Evolutionary conservation across 768 basidiomycete species (phyloP), one percentile per base, ranked within the genome.

Genomic region (Paxillus rubicundulus): DNA sequence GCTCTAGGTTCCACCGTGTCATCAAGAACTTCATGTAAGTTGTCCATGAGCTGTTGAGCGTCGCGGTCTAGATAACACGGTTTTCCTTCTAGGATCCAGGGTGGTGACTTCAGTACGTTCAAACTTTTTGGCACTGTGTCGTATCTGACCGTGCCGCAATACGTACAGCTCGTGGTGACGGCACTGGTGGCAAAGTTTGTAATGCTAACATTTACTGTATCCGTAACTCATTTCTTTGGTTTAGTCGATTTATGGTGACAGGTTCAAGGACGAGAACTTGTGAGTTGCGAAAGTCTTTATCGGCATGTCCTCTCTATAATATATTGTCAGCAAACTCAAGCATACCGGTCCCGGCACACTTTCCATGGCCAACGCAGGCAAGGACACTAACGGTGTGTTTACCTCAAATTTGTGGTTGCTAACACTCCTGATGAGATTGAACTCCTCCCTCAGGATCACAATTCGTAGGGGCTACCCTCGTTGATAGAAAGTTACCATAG

Each of bases 241-340:
- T 3, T 46, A 89, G 86, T 92, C 92, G 32, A 95, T 96, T 73
- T 95, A 94, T 63, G 93, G 93, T 43, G 84, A 86, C 61, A 79
- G 78, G 65, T 99, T 99, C 72, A 79, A 86, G 49, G 96, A 98
- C 60, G 97, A 98, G 77, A 98, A 98, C 80, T 94, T 94, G 91
- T 92, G 60, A 69, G 84, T 64, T 27, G 38, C 14, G 12, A 16
- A 18, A 20, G n/a, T 21, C 13, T 14, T 2, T 21, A 14, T 21
- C 10, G 24, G 47, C 20, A 3, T 37, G 8, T 0, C 24, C 16
- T n/a, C 39, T 21, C 17, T 48, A 20, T 34, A 42, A 45, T 4
- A 14, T 12, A 9, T 24, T 53, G 2, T 44, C 61, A 97, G 94
- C 81, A 97, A 98, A 81, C 89, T 98, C 70, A 86, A 84, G 70